Evolutionary conservation across 169 alveolate genomes (phyloP).

Genomic region (Plasmodium gallinaceum): DNA sequence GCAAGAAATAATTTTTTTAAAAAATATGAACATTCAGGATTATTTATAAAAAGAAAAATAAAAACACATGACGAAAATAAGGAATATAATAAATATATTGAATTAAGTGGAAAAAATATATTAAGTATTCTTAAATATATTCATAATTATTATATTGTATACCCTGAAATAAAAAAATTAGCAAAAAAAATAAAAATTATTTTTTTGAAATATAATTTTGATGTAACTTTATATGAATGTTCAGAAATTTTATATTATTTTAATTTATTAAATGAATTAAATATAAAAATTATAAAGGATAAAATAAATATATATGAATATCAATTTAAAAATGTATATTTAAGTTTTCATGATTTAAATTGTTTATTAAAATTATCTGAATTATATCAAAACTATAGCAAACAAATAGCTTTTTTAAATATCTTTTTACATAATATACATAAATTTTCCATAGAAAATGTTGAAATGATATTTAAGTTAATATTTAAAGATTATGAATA

Average conservation of each 20-base stretch:
- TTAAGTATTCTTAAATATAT: constrained; percentile 42
- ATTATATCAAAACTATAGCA: not conserved
- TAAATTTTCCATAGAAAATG: constrained; percentile 29
- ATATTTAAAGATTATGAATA: constrained; percentile 23
- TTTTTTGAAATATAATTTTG: constrained; percentile 16
- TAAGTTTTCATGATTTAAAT: constrained; percentile 18
- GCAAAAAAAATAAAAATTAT: constrained; percentile 9
- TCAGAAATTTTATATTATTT: constrained; percentile 33
- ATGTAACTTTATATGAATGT: constrained; percentile 43
- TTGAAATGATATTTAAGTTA: not conserved
- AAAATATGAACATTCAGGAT: constrained; percentile 38
- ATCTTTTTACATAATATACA: constrained; percentile 30
- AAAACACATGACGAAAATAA: not conserved
- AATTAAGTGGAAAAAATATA: constrained; percentile 42
- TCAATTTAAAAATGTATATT: constrained; percentile 5
- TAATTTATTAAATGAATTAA: constrained; percentile 11
- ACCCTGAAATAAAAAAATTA: constrained; percentile 8
- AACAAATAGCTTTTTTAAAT: constrained; percentile 20
- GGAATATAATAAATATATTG: constrained; percentile 8
- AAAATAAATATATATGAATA: constrained; percentile 28
- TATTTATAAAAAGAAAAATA: constrained; percentile 14
- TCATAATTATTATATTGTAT: not conserved
- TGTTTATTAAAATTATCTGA: constrained; percentile 41
- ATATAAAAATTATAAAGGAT: constrained; percentile 7
- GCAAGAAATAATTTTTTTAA: not conserved